Conservation (phyloP, 768 basidiomycete species). For the Naematelia encephala region DNA sequence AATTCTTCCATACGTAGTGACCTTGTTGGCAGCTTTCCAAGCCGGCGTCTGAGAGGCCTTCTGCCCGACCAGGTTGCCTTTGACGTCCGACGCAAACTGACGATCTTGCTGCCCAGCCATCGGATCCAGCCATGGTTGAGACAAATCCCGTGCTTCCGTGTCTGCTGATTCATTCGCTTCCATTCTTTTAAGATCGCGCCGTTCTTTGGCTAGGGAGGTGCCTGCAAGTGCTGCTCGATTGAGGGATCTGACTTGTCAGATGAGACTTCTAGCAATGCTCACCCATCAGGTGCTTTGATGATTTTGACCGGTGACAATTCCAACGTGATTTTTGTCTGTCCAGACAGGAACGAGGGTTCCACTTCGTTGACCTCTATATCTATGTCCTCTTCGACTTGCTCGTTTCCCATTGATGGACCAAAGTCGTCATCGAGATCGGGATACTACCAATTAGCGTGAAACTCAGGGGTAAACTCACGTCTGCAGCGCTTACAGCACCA, state of each 20-base stretch:
- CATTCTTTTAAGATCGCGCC: slow-evolving; percentile 88
- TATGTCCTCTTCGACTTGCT: slow-evolving; percentile 91
- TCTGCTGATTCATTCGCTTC: slow-evolving; percentile 92
- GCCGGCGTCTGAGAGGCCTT: slow-evolving; percentile 76
- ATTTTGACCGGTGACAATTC: slow-evolving; percentile 97
- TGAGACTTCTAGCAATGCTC: slow-evolving; percentile 3
- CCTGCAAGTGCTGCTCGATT: slow-evolving; percentile 94
- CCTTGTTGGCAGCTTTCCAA: slow-evolving; percentile 90
- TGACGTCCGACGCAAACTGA: slow-evolving; percentile 87
- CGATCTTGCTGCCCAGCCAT: slow-evolving; percentile 86
- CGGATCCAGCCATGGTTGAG: slow-evolving; percentile 94
- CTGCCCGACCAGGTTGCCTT: slow-evolving; percentile 61
- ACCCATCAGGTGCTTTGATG: slow-evolving; percentile 94
- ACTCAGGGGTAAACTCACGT: slow-evolving; percentile 54
- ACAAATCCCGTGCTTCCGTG: slow-evolving; percentile 90
- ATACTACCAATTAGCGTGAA: slow-evolving; percentile 28
- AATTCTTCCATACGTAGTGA: slow-evolving; percentile 91
- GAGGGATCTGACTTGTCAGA: slow-evolving; percentile 56
- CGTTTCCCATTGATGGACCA: slow-evolving; percentile 53
- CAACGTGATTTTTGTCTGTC: slow-evolving; percentile 91
- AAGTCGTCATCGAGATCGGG: slow-evolving; percentile 50
- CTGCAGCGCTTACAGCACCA: slow-evolving; percentile 83
- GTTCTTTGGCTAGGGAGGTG: slow-evolving; percentile 88
- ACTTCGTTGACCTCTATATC: slow-evolving; percentile 97
- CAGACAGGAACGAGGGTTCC: slow-evolving; percentile 90